Conservation (phyloP, 768 basidiomycete genomes). For the Mycena galopus region DNA sequence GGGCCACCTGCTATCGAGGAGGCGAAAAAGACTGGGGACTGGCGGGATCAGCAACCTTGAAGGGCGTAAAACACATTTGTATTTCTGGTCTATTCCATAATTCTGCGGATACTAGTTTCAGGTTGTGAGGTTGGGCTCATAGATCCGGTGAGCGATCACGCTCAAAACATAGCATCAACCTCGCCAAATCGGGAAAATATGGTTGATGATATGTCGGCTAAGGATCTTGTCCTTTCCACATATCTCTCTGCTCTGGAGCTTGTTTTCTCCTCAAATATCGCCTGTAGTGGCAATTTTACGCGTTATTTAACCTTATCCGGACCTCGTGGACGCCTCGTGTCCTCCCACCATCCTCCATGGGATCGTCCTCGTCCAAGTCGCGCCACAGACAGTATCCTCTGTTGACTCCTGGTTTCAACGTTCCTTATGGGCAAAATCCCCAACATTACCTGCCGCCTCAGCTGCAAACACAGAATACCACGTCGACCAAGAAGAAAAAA, state of each 20-base stretch:
- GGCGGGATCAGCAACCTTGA: neutral
- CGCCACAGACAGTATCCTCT: conserved; percentile 27
- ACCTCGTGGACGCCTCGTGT: conserved; percentile 31
- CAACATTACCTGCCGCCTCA: conserved; percentile 32
- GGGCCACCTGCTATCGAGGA: conserved; percentile 58
- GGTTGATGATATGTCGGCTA: neutral
- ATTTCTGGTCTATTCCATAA: neutral
- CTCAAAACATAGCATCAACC: neutral
- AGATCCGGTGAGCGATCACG: too few relatives aligned
- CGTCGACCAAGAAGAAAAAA: conserved; percentile 21
- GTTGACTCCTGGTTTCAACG: conserved; percentile 25
- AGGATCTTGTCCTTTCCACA: neutral
- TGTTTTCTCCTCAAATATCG: neutral
- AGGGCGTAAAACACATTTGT: neutral
- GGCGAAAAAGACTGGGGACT: conserved; percentile 31
- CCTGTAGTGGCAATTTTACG: neutral
- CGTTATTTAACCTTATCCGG: conserved; percentile 1
- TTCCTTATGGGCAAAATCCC: conserved; percentile 29
- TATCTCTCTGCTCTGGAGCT: neutral
- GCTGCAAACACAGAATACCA: conserved; percentile 8
- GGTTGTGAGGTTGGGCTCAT: too few relatives aligned
- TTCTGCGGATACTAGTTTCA: too few relatives aligned
- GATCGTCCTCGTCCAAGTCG: conserved; percentile 31
- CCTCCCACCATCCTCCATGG: conserved; percentile 25
- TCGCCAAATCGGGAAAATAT: neutral